Percentiles rank a stretch among this genome's conserved stretches.
Evolutionary conservation across 371 early-diverging fungal genomes (phyloP).

Genomic region (Actinomortierella wolfii): DNA sequence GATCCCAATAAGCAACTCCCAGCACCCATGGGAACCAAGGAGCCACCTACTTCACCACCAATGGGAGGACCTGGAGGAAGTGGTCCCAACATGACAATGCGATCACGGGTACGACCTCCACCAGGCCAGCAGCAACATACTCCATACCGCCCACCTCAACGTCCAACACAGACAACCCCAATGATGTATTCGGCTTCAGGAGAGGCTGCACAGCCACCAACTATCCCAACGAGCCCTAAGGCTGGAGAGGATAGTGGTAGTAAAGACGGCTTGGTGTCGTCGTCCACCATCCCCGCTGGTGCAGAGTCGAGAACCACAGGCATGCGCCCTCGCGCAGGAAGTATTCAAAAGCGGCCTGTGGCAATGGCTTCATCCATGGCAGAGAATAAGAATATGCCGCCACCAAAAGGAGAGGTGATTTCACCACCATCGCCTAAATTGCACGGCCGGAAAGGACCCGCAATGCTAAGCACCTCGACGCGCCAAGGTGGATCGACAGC

Average conservation of each 20-base stretch:
- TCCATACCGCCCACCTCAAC: constrained; percentile 43
- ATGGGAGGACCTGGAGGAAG: too few relatives aligned
- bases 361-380: not conserved
- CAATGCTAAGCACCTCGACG: constrained; percentile 24
- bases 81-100: too few relatives aligned
- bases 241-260: constrained; percentile 1
- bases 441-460: constrained; percentile 41
- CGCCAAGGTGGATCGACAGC: constrained; percentile 8
- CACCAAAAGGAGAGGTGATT: too few relatives aligned
- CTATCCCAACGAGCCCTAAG: constrained; percentile 28
- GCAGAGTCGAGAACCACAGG: constrained; percentile 31
- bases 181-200: constrained; percentile 42
- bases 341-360: constrained; percentile 30
- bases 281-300: constrained; percentile 28
- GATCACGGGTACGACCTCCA: constrained; percentile 34
- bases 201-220: constrained; percentile 24
- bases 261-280: constrained; percentile 7
- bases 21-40: too few relatives aligned
- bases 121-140: constrained; percentile 30
- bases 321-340: constrained; percentile 36
- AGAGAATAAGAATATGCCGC: too few relatives aligned
- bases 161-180: constrained; percentile 38
- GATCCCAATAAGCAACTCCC: too few relatives aligned
- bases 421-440: constrained; percentile 41
- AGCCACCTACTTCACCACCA: too few relatives aligned